Percentiles rank a stretch among this genome's conserved stretches.
phyloP scores from a whole-genome alignment of 73 alveolate genomes.

The Tetrahymena thermophila region DNA sequence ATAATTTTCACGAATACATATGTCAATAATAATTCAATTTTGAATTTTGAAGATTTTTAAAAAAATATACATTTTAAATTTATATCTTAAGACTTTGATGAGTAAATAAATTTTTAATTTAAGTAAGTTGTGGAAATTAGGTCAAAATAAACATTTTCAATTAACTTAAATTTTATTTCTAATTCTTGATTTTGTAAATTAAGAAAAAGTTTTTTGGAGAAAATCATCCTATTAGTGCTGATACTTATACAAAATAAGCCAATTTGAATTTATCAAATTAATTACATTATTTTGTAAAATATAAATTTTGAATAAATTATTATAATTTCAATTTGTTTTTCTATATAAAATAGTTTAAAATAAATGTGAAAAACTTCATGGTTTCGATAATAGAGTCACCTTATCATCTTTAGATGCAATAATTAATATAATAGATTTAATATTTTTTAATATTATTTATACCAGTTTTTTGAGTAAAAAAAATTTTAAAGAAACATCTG shows the following conservation, averaged over 20 bases:
- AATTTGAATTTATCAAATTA: background rate
- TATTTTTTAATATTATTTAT: no score
- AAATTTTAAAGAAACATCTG: background rate
- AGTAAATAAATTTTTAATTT: background rate
- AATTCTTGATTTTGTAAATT: background rate
- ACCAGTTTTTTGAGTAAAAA: no score
- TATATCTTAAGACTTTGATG: background rate
- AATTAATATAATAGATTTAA: background rate
- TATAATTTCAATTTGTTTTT: background rate
- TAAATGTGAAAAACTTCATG: background rate
- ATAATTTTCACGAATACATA: no score
- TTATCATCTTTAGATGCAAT: background rate
- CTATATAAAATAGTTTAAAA: background rate
- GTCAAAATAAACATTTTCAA: background rate
- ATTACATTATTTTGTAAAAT: background rate
- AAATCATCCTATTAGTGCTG: background rate
- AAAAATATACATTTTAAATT: no score
- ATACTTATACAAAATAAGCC: background rate
- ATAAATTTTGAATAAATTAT: background rate
- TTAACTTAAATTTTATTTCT: background rate
- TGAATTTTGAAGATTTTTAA: no score
- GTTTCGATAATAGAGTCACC: background rate
- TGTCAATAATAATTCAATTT: no score
- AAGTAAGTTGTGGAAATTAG: background rate
- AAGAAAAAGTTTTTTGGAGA: background rate